phyloP scores from a whole-genome alignment of 1,284 basidiomycete species.

The Clitocybe nebularis region DNA sequence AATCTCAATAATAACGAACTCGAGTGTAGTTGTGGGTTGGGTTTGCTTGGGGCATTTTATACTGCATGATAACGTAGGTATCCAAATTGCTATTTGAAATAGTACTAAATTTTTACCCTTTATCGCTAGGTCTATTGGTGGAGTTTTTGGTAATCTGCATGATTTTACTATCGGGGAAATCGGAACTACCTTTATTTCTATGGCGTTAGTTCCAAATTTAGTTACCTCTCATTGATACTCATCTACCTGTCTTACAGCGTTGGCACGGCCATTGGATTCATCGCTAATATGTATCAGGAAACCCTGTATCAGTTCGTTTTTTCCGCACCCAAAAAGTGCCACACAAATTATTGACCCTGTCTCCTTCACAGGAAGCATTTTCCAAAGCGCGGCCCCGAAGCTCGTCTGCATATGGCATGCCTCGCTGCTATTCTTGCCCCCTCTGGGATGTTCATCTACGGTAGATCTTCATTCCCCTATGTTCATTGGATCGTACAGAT shows the following conservation, averaged over 20 bases:
- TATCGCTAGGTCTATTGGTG: constrained; percentile 49
- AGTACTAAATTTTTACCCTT: neutral
- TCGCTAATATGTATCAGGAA: constrained; percentile 1
- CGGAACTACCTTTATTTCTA: constrained; percentile 58
- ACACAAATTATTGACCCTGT: constrained; percentile 58
- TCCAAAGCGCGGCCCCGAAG: constrained; percentile 62
- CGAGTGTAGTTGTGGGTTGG: constrained; percentile 59
- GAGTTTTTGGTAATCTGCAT: constrained; percentile 60
- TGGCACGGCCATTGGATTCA: neutral
- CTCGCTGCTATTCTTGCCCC: constrained; percentile 61
- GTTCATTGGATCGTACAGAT: constrained; percentile 50
- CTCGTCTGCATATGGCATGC: constrained; percentile 67
- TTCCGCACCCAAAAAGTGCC: neutral
- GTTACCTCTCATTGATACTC: neutral
- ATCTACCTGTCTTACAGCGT: neutral
- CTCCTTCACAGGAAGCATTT: constrained; percentile 49
- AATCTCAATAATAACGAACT: constrained; percentile 3
- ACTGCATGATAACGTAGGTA: constrained; percentile 57
- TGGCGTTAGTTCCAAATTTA: constrained; percentile 44
- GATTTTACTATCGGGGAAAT: constrained; percentile 61
- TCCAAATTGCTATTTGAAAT: neutral
- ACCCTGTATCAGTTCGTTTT: constrained; percentile 1
- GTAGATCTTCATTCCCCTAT: constrained; percentile 49
- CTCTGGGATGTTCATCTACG: constrained; percentile 63
- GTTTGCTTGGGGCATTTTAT: constrained; percentile 77